Conservation (phyloP, 176 grass and related monocot species). For the bread wheat (Triticum aestivum) region DNA sequence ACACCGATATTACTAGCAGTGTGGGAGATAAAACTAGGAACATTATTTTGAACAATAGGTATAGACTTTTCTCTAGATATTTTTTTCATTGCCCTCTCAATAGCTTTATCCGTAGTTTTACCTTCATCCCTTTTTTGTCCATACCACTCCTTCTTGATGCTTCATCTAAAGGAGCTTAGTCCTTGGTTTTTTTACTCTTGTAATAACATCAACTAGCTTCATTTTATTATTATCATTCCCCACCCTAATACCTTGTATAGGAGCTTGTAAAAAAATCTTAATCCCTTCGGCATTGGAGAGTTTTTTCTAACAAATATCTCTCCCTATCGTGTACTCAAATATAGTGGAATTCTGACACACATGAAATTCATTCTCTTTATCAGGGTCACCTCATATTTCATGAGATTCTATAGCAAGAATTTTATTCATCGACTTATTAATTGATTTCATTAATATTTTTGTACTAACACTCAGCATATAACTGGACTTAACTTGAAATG, state of each 20-base stretch:
- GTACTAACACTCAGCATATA: conserved; percentile 39
- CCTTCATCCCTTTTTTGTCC: background rate
- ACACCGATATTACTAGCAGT: too few species aligned
- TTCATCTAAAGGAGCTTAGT: background rate
- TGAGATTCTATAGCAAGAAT: background rate
- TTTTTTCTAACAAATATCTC: background rate
- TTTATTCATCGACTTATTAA: background rate
- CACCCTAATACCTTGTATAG: background rate
- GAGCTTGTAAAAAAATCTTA: background rate
- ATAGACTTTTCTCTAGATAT: background rate
- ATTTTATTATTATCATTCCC: background rate
- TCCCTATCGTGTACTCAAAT: background rate
- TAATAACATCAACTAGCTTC: background rate
- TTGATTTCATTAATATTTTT: background rate
- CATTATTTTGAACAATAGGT: background rate
- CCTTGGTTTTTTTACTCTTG: background rate
- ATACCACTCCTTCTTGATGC: background rate
- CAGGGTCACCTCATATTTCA: background rate
- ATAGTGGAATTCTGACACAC: background rate
- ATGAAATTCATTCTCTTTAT: background rate
- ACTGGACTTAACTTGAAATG: background rate
- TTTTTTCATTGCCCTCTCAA: background rate
- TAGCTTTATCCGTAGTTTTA: background rate
- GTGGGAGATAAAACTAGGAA: background rate
- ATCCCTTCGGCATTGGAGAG: background rate